phyloP scores from a whole-genome alignment of 306 rosid genomes.

The Trifolium repens region DNA sequence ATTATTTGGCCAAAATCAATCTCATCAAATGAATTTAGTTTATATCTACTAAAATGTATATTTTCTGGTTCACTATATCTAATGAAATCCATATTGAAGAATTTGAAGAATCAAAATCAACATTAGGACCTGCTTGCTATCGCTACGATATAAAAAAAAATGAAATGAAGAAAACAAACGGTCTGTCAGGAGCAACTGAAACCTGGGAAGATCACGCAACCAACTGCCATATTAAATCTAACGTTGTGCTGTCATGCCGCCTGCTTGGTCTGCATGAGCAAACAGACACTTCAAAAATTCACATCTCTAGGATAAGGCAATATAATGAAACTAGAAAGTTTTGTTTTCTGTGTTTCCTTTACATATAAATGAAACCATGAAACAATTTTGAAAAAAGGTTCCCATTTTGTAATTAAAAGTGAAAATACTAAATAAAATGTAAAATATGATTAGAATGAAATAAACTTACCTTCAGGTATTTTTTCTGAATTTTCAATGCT shows the following conservation, averaged over 20 bases:
- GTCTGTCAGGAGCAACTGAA: conserved; percentile 26
- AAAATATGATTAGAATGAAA: conserved; percentile 20
- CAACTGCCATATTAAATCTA: conserved; percentile 40
- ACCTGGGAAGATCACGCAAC: conserved; percentile 42
- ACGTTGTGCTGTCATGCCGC: conserved; percentile 31
- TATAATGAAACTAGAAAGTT: not conserved
- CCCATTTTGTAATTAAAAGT: not conserved
- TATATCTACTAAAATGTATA: conserved; percentile 6
- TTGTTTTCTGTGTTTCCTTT: no score
- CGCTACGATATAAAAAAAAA: not conserved
- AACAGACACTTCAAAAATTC: conserved; percentile 16
- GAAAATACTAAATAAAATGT: not conserved
- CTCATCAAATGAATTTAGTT: conserved; percentile 23
- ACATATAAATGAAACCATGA: not conserved
- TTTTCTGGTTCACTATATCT: conserved; percentile 36
- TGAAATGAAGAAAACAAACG: conserved; percentile 24
- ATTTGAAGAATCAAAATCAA: not conserved
- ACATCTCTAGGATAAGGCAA: not conserved
- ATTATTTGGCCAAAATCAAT: not conserved
- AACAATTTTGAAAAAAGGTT: not conserved
- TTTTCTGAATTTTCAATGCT: conserved; percentile 87
- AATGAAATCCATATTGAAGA: conserved; percentile 30
- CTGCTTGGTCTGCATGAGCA: conserved; percentile 60
- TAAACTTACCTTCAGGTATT: conserved; percentile 78
- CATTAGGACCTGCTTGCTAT: conserved; percentile 16